Evolutionary conservation across 2,329 filamentous ascomycete species (phyloP).

Genomic region (Venturia nashicola): DNA sequence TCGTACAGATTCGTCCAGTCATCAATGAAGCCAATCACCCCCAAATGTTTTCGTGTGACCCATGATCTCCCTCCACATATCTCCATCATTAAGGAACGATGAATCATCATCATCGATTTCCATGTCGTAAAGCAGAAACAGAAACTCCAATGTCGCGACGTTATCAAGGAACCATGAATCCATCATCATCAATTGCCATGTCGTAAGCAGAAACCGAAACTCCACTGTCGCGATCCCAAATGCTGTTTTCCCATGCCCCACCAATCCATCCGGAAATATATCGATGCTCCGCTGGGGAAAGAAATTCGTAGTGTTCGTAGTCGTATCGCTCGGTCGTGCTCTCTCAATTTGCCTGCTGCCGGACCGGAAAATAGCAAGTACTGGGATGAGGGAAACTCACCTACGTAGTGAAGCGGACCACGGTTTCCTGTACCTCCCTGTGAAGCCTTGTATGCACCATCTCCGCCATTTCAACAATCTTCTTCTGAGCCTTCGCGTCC

Average conservation of each 20-base stretch:
- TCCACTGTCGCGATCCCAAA: neutral
- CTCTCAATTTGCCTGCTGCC: neutral
- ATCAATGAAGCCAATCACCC: neutral
- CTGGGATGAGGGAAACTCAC: neutral
- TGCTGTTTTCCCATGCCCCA: too few species aligned
- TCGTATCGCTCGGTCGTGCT: neutral
- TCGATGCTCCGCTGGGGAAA: too few species aligned
- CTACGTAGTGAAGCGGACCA: too few species aligned
- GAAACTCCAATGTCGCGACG: neutral
- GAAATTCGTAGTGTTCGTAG: too few species aligned
- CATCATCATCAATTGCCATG: slow-evolving; percentile 1
- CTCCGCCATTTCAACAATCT: too few species aligned
- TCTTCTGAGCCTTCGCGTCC: neutral
- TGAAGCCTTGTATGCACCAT: too few species aligned
- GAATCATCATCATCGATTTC: neutral
- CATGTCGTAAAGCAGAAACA: neutral
- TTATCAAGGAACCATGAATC: neutral
- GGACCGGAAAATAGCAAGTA: neutral
- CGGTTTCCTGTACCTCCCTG: too few species aligned
- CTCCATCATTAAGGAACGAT: neutral
- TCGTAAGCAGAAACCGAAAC: neutral
- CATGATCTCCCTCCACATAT: neutral
- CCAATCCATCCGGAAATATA: too few species aligned
- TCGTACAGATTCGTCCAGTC: neutral
- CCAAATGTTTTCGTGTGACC: neutral